Base-by-base conservation (phyloP, 192 early-diverging fungal genomes). In the Chytriomyces hyalinus region DNA sequence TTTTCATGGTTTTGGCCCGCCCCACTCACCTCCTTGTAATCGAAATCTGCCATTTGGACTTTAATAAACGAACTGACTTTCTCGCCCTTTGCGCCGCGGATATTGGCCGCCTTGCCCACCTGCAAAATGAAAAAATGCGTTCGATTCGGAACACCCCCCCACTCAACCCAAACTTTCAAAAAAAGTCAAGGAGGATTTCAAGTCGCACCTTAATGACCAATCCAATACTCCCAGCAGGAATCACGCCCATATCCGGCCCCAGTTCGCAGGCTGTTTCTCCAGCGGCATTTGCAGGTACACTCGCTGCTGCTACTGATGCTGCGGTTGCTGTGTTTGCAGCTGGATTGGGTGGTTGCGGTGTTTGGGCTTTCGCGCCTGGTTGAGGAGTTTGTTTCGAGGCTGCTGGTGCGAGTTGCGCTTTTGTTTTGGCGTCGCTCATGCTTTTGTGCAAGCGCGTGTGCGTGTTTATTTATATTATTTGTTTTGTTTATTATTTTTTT, bases 31-130 rank as follows among this genome's bases (percentile, higher is more conserved):
- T 88, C 87, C 28, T 84, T 85, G 68, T 61, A 87, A 49, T 90
- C 87, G 78, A 88, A 90, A 65, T 90, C 89, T 4, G 85, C 83
- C 64, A 90, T 75, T 75, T 90, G 89, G 45, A 89, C 83, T 48
- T 84, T 24, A 6, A 90, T 78, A 76, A 87, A 87, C 9, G 85
- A 84, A 63, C 75, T 85, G 50, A 88, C 80, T 43, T 80, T 73
- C 10, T 87, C 89, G 28, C 87, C 86, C 70, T 89, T 89, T 5
- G 79, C 78, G 10, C 89, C 89, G 44, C 80, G 75, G 67, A 87
- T 80, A 68, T 85, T 87, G 10, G 57, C 60, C 6, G 83, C 89
- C 6, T 57, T 61, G 3, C 83, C 61, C 7, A 90, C 84, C 67
- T 81, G 83, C 44, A 90, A 36, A 36, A 36, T 36, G 2, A 2